Percentiles rank a stretch among this genome's conserved stretches.
Evolutionary conservation across 192 early-diverging fungal species (phyloP).

Genomic region (Glomus cerebriforme): DNA sequence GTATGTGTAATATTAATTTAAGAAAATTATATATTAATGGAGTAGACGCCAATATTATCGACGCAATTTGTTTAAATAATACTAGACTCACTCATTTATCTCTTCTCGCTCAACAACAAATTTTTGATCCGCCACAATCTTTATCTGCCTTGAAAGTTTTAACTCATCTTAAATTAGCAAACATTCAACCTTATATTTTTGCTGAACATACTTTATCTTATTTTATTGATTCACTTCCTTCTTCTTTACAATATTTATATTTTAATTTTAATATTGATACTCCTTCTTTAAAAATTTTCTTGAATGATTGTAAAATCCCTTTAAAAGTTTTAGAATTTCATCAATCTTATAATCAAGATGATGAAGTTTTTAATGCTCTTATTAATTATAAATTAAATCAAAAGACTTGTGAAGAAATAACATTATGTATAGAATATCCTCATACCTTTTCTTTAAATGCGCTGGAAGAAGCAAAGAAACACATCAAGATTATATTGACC

Average conservation of each 20-base stretch:
- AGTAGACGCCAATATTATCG: neutral
- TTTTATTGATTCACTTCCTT: neutral
- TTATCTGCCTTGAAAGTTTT: neutral
- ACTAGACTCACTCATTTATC: neutral
- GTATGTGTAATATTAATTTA: neutral
- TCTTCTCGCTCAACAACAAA: neutral
- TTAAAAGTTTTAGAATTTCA: neutral
- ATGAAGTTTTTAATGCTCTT: neutral
- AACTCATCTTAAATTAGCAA: neutral
- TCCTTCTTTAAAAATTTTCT: neutral
- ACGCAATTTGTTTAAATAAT: neutral
- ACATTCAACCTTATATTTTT: neutral
- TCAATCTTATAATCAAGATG: neutral
- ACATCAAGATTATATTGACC: neutral
- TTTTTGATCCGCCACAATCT: neutral
- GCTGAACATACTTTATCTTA: neutral
- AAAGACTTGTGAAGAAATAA: neutral
- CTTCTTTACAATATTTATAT: neutral
- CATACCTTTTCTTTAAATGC: neutral
- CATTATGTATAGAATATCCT: neutral
- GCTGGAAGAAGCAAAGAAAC: neutral
- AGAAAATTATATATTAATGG: neutral
- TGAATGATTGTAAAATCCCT: neutral
- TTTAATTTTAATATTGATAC: neutral
- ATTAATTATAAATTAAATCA: neutral